Evolutionary conservation across 345 rosid species (phyloP).

Genomic region (Orychophragmus violaceus): DNA sequence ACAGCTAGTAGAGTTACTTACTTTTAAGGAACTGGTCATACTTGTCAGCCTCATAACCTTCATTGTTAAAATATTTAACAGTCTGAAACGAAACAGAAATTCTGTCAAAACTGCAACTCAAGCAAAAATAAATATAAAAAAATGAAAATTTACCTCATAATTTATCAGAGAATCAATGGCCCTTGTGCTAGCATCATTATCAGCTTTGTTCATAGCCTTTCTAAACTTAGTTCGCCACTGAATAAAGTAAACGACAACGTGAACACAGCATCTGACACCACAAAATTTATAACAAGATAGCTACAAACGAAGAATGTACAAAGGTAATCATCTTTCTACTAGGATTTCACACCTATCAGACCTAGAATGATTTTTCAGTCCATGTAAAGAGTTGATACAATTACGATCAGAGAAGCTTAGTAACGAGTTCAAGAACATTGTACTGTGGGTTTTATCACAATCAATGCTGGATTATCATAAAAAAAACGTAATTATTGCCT

Average conservation of each 20-base stretch:
- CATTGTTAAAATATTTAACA: constrained; percentile 94
- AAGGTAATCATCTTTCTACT: background rate
- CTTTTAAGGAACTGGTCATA: constrained; percentile 85
- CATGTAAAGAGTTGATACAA: background rate
- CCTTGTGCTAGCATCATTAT: constrained; percentile 91
- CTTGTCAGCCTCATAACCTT: constrained; percentile 75
- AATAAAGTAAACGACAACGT: constrained; percentile 22
- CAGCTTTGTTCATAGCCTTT: constrained; percentile 97
- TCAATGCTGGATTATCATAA: background rate
- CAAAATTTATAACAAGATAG: constrained; percentile 1
- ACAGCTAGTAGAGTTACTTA: constrained; percentile 45
- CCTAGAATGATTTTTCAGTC: background rate
- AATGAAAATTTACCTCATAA: constrained; percentile 72
- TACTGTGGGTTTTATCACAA: too few relatives aligned
- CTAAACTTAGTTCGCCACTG: constrained; percentile 99
- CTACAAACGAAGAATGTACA: background rate
- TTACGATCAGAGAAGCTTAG: background rate
- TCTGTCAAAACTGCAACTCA: constrained; percentile 9
- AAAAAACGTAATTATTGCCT: background rate
- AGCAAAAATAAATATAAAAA: background rate
- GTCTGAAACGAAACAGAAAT: constrained; percentile 46
- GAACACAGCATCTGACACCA: background rate
- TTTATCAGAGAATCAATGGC: constrained; percentile 96
- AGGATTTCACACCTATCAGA: background rate
- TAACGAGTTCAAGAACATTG: background rate